phyloP scores from a whole-genome alignment of 1,284 basidiomycete species.

The Tetrapyrgos nigripes region DNA sequence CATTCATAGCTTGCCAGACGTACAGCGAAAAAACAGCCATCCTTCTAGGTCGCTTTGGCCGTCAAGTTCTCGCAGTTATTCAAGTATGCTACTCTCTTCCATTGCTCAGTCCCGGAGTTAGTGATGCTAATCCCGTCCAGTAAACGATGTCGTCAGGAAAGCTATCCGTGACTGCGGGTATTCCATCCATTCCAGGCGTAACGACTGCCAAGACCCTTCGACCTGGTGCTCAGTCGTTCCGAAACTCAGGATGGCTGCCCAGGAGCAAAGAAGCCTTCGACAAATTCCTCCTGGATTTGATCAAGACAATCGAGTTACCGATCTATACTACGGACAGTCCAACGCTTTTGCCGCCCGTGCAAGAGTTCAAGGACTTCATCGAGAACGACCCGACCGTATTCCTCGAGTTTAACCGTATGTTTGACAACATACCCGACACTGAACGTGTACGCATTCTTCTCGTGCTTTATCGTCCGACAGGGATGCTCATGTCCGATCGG shows the following conservation, averaged over 20 bases:
- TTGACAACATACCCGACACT: constrained; percentile 24
- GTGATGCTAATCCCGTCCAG: no score
- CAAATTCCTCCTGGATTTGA: not conserved
- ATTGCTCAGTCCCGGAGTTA: no score
- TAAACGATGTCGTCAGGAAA: no score
- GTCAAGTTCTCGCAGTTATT: no score
- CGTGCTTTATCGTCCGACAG: not conserved
- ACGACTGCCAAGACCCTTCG: constrained; percentile 6
- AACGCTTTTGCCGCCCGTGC: constrained; percentile 22
- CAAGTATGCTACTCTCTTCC: no score
- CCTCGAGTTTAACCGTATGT: constrained; percentile 44
- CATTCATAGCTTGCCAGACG: no score
- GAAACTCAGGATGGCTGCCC: constrained; percentile 6
- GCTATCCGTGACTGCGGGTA: no score
- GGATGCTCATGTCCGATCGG: not conserved
- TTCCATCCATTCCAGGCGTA: not conserved
- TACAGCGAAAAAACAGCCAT: no score
- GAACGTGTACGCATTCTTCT: constrained; percentile 8
- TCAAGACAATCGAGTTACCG: not conserved
- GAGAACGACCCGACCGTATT: constrained; percentile 39
- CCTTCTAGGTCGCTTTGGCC: no score
- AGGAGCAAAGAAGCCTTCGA: not conserved
- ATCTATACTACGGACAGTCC: not conserved
- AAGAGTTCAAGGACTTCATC: constrained; percentile 41
- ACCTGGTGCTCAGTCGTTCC: constrained; percentile 1